These are phyloP conservation scores for Clitoria ternatea DNA, from an alignment of 306 rosid genomes.

Conservation along the genomic window DNA sequence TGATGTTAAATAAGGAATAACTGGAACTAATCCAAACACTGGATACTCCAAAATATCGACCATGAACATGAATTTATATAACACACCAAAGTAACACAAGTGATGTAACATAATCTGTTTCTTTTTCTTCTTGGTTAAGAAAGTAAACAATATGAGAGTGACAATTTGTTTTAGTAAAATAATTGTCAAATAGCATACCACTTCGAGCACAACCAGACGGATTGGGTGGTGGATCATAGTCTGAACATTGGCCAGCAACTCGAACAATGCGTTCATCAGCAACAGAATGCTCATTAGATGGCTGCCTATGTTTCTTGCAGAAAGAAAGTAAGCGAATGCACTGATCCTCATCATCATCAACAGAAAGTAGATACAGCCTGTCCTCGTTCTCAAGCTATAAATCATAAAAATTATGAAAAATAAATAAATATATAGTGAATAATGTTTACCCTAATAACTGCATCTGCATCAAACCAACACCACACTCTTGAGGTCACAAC, in stretches of 20 bases:
- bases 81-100: constrained; percentile 1
- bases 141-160: constrained; percentile 12
- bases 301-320: constrained; percentile 95
- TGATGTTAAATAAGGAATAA: background rate
- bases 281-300: constrained; percentile 72
- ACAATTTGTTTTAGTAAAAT: background rate
- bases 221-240: constrained; percentile 75
- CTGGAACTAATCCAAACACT: background rate
- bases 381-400: constrained; percentile 95
- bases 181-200: constrained; percentile 49
- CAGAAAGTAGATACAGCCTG: constrained; percentile 84
- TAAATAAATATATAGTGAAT: constrained; percentile 1
- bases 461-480: constrained; percentile 12
- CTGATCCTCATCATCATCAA: constrained; percentile 94
- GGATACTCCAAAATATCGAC: background rate
- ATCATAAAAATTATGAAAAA: constrained; percentile 22
- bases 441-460: constrained; percentile 1
- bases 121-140: constrained; percentile 6
- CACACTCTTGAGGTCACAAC: constrained; percentile 8
- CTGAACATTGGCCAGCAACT: constrained; percentile 63
- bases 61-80: background rate
- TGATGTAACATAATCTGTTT: background rate
- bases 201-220: constrained; percentile 97
- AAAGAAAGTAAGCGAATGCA: constrained; percentile 93
- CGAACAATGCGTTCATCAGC: constrained; percentile 70